Evolutionary conservation across 1,139 yeast species (phyloP).

Genomic region (Pichia sp.): DNA sequence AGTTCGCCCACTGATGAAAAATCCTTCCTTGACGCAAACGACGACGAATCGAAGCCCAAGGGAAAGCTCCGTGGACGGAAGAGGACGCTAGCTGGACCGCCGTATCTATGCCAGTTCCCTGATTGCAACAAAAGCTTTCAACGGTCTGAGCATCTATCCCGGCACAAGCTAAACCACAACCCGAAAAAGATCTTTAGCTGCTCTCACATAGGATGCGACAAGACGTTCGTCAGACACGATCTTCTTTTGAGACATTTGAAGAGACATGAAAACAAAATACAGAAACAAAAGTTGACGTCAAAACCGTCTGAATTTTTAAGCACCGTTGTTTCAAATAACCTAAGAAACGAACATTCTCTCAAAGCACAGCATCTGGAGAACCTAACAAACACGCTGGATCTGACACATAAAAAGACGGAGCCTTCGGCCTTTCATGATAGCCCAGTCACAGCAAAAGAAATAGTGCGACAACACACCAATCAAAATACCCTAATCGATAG

Average conservation of each 20-base stretch:
- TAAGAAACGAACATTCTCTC: background rate
- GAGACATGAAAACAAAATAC: slow-evolving; percentile 38
- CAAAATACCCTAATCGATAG: background rate
- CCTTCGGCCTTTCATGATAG: background rate
- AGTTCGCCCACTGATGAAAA: background rate
- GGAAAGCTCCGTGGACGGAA: slow-evolving; percentile 18
- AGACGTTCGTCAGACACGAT: slow-evolving; percentile 60
- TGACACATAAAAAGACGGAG: background rate
- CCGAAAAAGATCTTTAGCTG: slow-evolving; percentile 43
- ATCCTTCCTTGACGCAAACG: background rate
- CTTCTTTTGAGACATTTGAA: slow-evolving; percentile 47
- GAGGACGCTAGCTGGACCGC: slow-evolving; percentile 25
- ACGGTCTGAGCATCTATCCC: slow-evolving; percentile 33
- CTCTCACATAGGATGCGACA: slow-evolving; percentile 42
- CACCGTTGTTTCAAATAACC: slow-evolving; percentile 12
- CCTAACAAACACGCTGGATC: background rate
- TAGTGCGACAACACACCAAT: slow-evolving; percentile 5
- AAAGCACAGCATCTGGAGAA: background rate
- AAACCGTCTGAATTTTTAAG: slow-evolving; percentile 11
- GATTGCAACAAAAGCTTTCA: slow-evolving; percentile 32
- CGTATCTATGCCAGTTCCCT: slow-evolving; percentile 29
- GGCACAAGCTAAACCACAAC: slow-evolving; percentile 34
- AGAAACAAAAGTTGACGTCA: slow-evolving; percentile 8
- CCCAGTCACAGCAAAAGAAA: background rate
- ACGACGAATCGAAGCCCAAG: background rate